phyloP scores from a whole-genome alignment of 208 protist species.

The Leishmania tropica region DNA sequence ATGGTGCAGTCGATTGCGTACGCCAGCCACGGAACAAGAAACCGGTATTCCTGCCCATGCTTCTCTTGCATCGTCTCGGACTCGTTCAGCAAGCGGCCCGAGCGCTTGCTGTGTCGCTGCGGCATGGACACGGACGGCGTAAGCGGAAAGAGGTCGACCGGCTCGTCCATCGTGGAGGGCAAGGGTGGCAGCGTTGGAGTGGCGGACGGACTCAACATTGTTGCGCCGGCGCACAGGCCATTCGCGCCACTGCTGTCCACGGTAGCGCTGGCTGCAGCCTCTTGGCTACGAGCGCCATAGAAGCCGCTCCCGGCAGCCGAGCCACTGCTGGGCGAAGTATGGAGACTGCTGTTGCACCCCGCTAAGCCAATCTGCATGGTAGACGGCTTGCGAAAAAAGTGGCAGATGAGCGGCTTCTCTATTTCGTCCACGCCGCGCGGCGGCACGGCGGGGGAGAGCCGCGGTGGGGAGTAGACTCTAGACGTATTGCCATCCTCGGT shows the following conservation, averaged over 20 bases:
- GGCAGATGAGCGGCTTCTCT: slow-evolving; percentile 36
- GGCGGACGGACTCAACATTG: background rate
- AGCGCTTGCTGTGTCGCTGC: slow-evolving; percentile 34
- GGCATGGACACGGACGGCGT: slow-evolving; percentile 43
- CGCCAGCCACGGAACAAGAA: slow-evolving; percentile 52
- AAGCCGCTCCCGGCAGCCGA: background rate
- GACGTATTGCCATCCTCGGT: background rate
- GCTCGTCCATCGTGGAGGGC: slow-evolving; percentile 20
- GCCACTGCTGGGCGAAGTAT: background rate
- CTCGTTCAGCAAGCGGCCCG: slow-evolving; percentile 55
- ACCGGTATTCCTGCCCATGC: slow-evolving; percentile 68
- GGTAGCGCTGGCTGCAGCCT: background rate
- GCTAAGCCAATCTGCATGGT: background rate
- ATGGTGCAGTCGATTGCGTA: slow-evolving; percentile 53
- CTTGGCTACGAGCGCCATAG: background rate
- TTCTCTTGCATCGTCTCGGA: slow-evolving; percentile 75
- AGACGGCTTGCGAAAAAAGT: slow-evolving; percentile 17
- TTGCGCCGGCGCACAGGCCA: background rate
- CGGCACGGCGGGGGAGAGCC: background rate
- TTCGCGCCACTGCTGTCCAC: slow-evolving; percentile 2
- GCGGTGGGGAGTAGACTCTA: background rate
- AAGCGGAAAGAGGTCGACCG: slow-evolving; percentile 35
- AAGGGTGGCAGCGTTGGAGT: slow-evolving; percentile 5
- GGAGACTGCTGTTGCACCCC: background rate
- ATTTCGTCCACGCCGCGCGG: slow-evolving; percentile 8